phyloP scores from a whole-genome alignment of 108 stramenopile species.

The Epithemia pelagica region DNA sequence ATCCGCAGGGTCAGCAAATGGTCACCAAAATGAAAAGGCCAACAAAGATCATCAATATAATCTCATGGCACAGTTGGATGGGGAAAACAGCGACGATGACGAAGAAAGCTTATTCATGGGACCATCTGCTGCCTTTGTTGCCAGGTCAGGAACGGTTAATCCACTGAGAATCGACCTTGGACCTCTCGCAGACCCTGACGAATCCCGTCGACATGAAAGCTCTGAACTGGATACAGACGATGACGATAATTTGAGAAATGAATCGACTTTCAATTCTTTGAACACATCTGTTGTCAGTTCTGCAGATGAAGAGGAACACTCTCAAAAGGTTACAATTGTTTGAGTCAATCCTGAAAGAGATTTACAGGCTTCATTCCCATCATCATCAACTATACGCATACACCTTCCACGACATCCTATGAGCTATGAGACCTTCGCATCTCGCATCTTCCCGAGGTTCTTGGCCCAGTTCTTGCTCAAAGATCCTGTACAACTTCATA shows the following conservation, averaged over 20 bases:
- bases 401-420: too few relatives aligned
- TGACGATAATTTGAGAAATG: neutral
- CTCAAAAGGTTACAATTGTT: neutral
- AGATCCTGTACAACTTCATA: too few relatives aligned
- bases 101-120: neutral
- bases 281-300: neutral
- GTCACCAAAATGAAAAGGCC: neutral
- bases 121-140: neutral
- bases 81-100: neutral
- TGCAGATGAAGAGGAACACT: neutral
- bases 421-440: too few relatives aligned
- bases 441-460: too few relatives aligned
- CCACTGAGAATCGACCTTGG: neutral
- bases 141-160: neutral
- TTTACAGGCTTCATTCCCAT: too few relatives aligned
- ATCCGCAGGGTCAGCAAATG: neutral
- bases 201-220: neutral
- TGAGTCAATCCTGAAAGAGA: too few relatives aligned
- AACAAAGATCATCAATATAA: neutral
- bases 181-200: neutral
- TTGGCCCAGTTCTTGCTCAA: too few relatives aligned
- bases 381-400: too few relatives aligned
- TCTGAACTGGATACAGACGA: neutral
- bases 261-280: neutral
- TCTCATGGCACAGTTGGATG: neutral